Base-by-base conservation (phyloP, 148 eudicot species). In the Persicaria tinctoria region DNA sequence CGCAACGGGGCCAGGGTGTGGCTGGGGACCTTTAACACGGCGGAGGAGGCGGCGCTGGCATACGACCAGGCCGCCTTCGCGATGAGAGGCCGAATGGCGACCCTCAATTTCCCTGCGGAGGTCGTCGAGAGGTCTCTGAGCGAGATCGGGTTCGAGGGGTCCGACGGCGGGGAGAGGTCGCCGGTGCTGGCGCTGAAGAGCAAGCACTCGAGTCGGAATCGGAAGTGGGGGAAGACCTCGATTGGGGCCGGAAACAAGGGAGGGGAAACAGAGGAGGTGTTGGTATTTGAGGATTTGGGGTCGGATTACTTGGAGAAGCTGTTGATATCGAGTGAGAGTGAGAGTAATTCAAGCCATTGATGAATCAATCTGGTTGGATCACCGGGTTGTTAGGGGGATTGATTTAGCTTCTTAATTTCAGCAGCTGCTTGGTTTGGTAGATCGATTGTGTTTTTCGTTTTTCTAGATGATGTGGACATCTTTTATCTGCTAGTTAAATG, bases 201-300 rank as follows among this genome's bases (percentile, higher is more conserved):
- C 8, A 88, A 78, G 55, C 90, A 86, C 14, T 80, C 85, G 3
- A 72, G 84, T 74, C 84, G 96, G 80, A 84, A 72, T 73, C 63
- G 81, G 53, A 76, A 38, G 32, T 4, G 49, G 72, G 57, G 57
- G 2, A 48, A 81, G 71, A 10, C 62, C 18, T 7, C 72, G 10
- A 8, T 14, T 8, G 12, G 47, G 60, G 57, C 1, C 2, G n/a
- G 3, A 53, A 16, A 53, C 11, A 16, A 0, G 57, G 57, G 57
- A 53, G 57, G 11, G 11, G n/a, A 53, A 53, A 16, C 11, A 9
- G 57, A 53, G n/a, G n/a, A 53, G 57, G 84, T 84, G 76, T 77
- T 90, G 74, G 96, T 88, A 76, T 88, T 90, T 72, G 89, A 90
- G 74, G 96, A 90, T 69, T 84, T 90, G 77, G 96, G 92, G 16